Evolutionary conservation across 2,329 filamentous ascomycete species (phyloP).

Genomic region (Hymenoscyphus fructigenus): DNA sequence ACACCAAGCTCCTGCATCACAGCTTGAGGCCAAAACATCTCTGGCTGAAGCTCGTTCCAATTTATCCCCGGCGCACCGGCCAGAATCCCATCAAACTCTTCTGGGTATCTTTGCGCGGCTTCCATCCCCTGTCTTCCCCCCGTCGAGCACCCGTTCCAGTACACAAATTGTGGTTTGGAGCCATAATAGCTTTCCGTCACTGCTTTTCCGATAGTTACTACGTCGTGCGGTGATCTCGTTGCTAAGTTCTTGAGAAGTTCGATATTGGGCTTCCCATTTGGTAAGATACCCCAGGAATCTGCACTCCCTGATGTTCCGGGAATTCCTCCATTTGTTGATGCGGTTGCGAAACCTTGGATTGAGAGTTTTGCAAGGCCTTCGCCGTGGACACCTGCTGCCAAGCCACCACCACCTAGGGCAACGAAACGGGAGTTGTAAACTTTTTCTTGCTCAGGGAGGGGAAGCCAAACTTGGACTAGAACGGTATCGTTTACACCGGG

Average conservation of each 20-base stretch:
- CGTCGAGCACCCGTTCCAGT: slow-evolving; percentile 41
- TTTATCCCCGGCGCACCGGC: slow-evolving; percentile 42
- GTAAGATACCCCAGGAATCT: background rate
- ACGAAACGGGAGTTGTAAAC: background rate
- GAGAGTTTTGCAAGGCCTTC: background rate
- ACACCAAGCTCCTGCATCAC: slow-evolving; percentile 20
- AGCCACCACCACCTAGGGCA: background rate
- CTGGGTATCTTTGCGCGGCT: slow-evolving; percentile 40
- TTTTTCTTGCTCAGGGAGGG: background rate
- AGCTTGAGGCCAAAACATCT: slow-evolving; percentile 17
- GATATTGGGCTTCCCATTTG: background rate
- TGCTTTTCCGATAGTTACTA: slow-evolving; percentile 37
- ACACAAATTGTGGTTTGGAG: slow-evolving; percentile 36
- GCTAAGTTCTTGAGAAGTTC: slow-evolving; percentile 34
- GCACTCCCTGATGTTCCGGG: background rate
- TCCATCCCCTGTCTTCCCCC: slow-evolving; percentile 41
- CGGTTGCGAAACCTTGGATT: background rate
- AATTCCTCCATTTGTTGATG: background rate
- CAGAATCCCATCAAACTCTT: slow-evolving; percentile 42
- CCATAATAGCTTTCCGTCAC: slow-evolving; percentile 39
- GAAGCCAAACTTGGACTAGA: background rate
- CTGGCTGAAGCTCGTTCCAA: slow-evolving; percentile 10
- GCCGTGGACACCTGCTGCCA: background rate
- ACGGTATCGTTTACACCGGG: slow-evolving; percentile 1
- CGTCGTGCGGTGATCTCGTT: slow-evolving; percentile 38